Evolutionary conservation across 306 rosid species (phyloP).

Genomic region (Lupinus albus): DNA sequence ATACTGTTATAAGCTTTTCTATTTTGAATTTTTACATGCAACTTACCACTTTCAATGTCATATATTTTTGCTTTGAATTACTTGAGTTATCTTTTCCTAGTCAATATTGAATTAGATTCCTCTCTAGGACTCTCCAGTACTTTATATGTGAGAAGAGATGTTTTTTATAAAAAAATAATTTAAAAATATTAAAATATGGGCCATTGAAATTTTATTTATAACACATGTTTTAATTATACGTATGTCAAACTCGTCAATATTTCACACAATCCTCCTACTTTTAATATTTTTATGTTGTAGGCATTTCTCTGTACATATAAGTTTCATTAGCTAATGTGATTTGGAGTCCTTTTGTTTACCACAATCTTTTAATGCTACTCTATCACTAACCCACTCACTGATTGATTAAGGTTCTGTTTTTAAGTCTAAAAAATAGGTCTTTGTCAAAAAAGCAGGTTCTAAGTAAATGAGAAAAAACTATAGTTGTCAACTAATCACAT

Average conservation of each 20-base stretch:
- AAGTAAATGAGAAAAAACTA: background rate
- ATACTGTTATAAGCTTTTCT: background rate
- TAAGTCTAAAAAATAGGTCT: background rate
- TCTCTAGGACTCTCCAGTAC: too few species aligned
- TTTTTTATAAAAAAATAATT: too few species aligned
- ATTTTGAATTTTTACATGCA: background rate
- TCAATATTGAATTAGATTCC: too few species aligned
- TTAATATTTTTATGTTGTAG: background rate
- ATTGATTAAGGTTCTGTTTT: background rate
- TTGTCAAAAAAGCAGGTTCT: background rate
- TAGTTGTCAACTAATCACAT: background rate
- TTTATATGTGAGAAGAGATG: too few species aligned
- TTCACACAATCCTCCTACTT: background rate
- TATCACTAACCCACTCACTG: background rate
- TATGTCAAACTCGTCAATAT: background rate
- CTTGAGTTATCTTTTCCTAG: background rate
- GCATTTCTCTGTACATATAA: background rate
- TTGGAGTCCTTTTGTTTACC: background rate
- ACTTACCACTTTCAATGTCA: background rate
- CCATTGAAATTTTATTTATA: too few species aligned
- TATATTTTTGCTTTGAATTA: background rate
- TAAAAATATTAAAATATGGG: too few species aligned
- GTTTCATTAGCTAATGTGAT: background rate
- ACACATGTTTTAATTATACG: too few species aligned
- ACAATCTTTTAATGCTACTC: background rate